Evolutionary conservation across 192 early-diverging fungal species (phyloP).

Genomic region (Obelidium mucronatum): DNA sequence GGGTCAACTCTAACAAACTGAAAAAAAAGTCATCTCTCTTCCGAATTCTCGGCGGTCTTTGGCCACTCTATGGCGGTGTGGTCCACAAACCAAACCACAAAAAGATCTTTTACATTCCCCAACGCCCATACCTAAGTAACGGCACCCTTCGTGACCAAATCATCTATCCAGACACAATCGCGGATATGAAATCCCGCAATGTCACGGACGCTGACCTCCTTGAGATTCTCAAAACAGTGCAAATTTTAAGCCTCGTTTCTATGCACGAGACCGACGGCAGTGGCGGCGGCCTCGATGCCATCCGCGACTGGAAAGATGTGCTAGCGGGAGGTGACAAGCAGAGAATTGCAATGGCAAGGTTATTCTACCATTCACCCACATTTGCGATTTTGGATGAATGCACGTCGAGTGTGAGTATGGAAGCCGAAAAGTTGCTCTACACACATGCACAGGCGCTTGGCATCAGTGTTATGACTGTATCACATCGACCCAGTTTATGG

Average conservation of each 20-base stretch:
- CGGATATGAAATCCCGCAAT: conserved; percentile 76
- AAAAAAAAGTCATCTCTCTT: conserved; percentile 80
- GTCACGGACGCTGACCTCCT: conserved; percentile 81
- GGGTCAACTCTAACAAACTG: background rate
- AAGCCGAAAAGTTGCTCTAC: conserved; percentile 92
- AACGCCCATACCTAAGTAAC: conserved; percentile 94
- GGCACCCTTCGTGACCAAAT: conserved; percentile 97
- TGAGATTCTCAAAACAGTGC: conserved; percentile 82
- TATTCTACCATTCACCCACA: conserved; percentile 95
- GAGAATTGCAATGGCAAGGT: conserved; percentile 90
- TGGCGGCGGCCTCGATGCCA: conserved; percentile 90
- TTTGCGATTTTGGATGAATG: conserved; percentile 98
- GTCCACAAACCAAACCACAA: conserved; percentile 60
- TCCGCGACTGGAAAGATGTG: conserved; percentile 77
- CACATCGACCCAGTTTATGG: conserved; percentile 94
- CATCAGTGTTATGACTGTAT: conserved; percentile 93
- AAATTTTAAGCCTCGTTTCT: conserved; percentile 82
- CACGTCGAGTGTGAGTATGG: conserved; percentile 92
- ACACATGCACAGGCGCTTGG: conserved; percentile 68
- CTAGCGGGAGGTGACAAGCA: conserved; percentile 91
- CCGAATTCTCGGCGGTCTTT: conserved; percentile 94
- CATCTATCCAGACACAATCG: conserved; percentile 91
- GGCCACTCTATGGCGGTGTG: conserved; percentile 88
- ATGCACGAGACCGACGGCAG: conserved; percentile 82
- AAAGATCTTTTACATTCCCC: conserved; percentile 98